Evolutionary conservation across 306 rosid species (phyloP), one percentile per base, ranked within the genome.

Genomic region (Potentilla sterilis): DNA sequence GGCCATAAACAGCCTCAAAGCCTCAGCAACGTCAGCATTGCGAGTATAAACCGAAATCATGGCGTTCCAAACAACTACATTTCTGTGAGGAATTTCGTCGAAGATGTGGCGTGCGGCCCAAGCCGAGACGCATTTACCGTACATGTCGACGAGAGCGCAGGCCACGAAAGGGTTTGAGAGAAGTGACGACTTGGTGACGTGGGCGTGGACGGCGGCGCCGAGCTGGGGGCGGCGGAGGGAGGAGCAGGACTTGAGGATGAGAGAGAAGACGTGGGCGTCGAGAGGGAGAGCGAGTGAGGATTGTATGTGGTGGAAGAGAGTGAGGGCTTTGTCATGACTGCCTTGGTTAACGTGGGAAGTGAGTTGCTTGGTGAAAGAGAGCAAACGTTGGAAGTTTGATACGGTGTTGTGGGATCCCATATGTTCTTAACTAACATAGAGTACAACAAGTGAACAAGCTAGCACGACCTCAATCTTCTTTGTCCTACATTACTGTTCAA

Each of bases 231-330:
- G 84, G 62, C 75, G 76, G 59, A 75, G 64, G 75, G 92, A 71
- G 11, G 97, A 75, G 85, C 96, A 92, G 73, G 97, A 92, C 79
- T 90, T 92, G 79, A 90, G 90, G 72, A 78, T 75, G 78, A 90
- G 90, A 69, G 96, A 88, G 89, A 90, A 86, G 72, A 92, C 92
- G 61, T 92, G 97, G 40, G 96, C 84, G 75, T 92, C 97, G 15
- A 88, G 90, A 42, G 79, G 42, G 41, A 90, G 83, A 18, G 79
- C 71, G 8, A 83, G 86, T 0, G 87, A 71, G 55, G 91, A 46
- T 2, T 90, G 97, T n/a, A 92, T 84, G 75, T 84, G 85, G 85
- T 75, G 89, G 84, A 92, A 92, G 43, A 87, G 80, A 43, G 83
- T 5, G 15, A 92, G 90, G 44, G 93, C 90, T 69, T 79, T 49